A percentile compares a stretch with the other conserved stretches of the same genome.
phyloP scores from a whole-genome alignment of 1,284 basidiomycete genomes.

The Violaceomyces palustris region DNA sequence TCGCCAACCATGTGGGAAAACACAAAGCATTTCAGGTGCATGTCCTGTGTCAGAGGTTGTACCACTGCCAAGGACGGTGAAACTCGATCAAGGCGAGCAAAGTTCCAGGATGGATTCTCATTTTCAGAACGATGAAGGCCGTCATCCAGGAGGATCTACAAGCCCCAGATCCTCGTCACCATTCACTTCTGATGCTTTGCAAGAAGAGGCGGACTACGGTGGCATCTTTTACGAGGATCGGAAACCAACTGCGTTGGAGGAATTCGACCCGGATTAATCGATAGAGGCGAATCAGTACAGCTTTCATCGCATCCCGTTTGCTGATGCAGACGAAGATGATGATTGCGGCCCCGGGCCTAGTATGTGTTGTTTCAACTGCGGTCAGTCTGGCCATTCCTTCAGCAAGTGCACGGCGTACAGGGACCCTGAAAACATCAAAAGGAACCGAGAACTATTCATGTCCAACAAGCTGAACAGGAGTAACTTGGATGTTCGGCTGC shows the following conservation, averaged over 20 bases:
- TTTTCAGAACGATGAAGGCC: too few relatives aligned
- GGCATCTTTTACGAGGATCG: too few relatives aligned
- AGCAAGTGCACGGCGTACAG: constrained; percentile 4
- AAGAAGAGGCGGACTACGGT: too few relatives aligned
- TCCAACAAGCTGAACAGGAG: constrained; percentile 2
- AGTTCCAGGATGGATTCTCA: too few relatives aligned
- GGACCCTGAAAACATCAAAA: constrained; percentile 10
- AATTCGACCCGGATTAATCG: constrained; percentile 19
- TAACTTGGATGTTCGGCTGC: constrained; percentile 2
- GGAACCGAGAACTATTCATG: constrained; percentile 7
- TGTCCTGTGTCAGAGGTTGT: too few relatives aligned
- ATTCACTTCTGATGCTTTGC: too few relatives aligned
- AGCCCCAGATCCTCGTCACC: too few relatives aligned
- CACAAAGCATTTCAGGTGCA: too few relatives aligned
- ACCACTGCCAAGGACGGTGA: too few relatives aligned
- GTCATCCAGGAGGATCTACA: too few relatives aligned
- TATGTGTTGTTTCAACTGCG: constrained; percentile 14
- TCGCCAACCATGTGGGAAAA: too few relatives aligned
- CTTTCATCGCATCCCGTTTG: background rate
- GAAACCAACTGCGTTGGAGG: constrained; percentile 10
- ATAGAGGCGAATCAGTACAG: constrained; percentile 10
- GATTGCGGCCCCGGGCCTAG: background rate
- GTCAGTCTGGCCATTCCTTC: constrained; percentile 7
- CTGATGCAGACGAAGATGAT: background rate
- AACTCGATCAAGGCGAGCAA: too few relatives aligned